Evolutionary conservation across 208 protist species (phyloP).

Genomic region (Angomonas ambiguus): DNA sequence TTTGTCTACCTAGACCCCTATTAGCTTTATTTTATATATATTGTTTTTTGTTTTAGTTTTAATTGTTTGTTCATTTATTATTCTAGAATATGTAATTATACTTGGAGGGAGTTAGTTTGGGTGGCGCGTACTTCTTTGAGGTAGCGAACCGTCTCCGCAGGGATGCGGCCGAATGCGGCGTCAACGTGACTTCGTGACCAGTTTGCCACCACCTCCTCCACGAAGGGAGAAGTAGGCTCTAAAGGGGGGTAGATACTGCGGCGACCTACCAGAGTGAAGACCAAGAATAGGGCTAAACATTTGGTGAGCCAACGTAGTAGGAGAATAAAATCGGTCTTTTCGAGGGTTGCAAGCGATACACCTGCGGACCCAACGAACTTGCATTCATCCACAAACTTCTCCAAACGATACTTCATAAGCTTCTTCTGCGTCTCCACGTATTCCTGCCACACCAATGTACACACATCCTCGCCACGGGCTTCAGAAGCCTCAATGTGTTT

Average conservation of each 20-base stretch:
- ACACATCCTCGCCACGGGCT: constrained; percentile 57
- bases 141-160: constrained; percentile 1
- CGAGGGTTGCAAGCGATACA: constrained; percentile 32
- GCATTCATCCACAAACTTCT: constrained; percentile 37
- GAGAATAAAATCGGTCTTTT: constrained; percentile 36
- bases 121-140: not conserved
- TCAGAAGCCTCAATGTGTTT: constrained; percentile 59
- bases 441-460: constrained; percentile 61
- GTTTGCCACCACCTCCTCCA: constrained; percentile 61
- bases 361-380: constrained; percentile 29
- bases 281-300: constrained; percentile 69
- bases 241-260: constrained; percentile 60
- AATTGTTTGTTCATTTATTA: not conserved
- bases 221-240: constrained; percentile 54
- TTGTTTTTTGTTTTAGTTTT: not conserved
- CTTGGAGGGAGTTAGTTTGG: not conserved
- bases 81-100: not conserved
- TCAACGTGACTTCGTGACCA: constrained; percentile 43
- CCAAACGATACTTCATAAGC: constrained; percentile 53
- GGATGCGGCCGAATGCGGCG: not conserved
- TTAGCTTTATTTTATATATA: too few species aligned
- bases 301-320: constrained; percentile 50
- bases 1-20: too few species aligned
- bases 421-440: constrained; percentile 49
- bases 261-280: constrained; percentile 48